Evolutionary conservation across 257 asterid species (phyloP).

Genomic region (Solanum piurae): DNA sequence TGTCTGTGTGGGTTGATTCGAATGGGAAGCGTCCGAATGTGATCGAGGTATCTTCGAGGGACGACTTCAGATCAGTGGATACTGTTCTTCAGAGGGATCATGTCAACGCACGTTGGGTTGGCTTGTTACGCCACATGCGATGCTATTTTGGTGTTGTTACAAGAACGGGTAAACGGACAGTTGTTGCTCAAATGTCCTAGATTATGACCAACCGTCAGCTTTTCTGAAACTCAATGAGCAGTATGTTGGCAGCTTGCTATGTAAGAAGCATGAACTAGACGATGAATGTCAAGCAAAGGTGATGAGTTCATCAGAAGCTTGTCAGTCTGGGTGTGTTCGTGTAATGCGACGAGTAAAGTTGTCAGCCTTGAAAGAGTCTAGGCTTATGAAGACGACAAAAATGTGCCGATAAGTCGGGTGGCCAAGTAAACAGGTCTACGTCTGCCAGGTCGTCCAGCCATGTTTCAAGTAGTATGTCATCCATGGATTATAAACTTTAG

Average conservation of each 20-base stretch:
- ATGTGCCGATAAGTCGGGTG: not conserved
- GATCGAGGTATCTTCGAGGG: not conserved
- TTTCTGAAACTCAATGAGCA: not conserved
- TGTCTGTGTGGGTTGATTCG: too few species aligned
- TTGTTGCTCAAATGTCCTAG: not conserved
- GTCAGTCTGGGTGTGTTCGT: not conserved
- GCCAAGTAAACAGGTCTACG: not conserved
- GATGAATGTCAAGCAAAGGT: not conserved
- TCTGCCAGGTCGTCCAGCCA: not conserved
- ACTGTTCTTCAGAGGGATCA: not conserved
- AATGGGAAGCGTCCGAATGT: accelerated
- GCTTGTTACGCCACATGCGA: not conserved
- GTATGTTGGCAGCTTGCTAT: not conserved
- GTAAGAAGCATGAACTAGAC: not conserved
- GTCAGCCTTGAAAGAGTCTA: not conserved
- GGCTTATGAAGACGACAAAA: not conserved
- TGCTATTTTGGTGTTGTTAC: not conserved
- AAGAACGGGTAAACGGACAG: too few species aligned
- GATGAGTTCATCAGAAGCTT: too few species aligned
- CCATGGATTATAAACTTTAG: too few species aligned
- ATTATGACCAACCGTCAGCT: not conserved
- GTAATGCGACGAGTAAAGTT: not conserved
- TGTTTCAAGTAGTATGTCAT: too few species aligned
- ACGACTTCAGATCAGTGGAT: not conserved
- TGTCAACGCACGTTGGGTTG: not conserved